These are phyloP conservation scores for Cutaneotrichosporon daszewskae DNA, from an alignment of 1,284 basidiomycete genomes.

Conservation along the genomic window DNA sequence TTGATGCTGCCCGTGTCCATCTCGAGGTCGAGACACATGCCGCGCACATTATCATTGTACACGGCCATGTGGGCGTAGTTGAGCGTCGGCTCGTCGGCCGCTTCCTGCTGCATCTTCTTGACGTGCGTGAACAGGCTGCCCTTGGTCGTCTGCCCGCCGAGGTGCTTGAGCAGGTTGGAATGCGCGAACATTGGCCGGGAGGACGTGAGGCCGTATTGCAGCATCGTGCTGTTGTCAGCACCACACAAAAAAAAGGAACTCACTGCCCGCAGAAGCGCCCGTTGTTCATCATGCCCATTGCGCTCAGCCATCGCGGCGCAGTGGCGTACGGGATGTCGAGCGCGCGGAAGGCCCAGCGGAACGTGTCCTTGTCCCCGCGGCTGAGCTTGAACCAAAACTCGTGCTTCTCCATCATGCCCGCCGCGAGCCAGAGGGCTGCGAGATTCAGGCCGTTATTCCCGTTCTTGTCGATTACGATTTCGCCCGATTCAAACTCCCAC, in stretches of 20 bases:
- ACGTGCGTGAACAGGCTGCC: slow-evolving; percentile 39
- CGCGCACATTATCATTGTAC: slow-evolving; percentile 39
- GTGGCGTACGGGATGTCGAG: slow-evolving; percentile 44
- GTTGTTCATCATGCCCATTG: slow-evolving; percentile 38
- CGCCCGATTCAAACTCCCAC: slow-evolving; percentile 47
- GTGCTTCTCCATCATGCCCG: slow-evolving; percentile 33
- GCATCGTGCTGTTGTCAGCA: slow-evolving; percentile 19
- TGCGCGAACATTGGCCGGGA: slow-evolving; percentile 37
- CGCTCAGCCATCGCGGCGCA: slow-evolving; percentile 47
- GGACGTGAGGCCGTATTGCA: slow-evolving; percentile 41
- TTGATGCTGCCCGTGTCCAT: neutral
- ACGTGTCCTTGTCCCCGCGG: slow-evolving; percentile 50
- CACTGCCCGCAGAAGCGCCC: slow-evolving; percentile 48
- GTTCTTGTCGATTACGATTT: slow-evolving; percentile 50
- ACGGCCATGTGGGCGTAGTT: slow-evolving; percentile 37
- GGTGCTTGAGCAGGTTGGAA: slow-evolving; percentile 51
- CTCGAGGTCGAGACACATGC: slow-evolving; percentile 44
- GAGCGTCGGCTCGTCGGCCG: slow-evolving; percentile 23
- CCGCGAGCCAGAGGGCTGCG: slow-evolving; percentile 49
- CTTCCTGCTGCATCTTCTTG: slow-evolving; percentile 35
- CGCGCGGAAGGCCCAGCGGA: slow-evolving; percentile 49
- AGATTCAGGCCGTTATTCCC: slow-evolving; percentile 50
- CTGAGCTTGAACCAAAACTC: slow-evolving; percentile 51
- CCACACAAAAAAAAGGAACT: neutral
- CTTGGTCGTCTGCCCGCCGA: slow-evolving; percentile 10